These are phyloP conservation scores for Yamadazyma atmosphaerica DNA, from an alignment of 1,139 yeast genomes.

Conservation along the genomic window DNA sequence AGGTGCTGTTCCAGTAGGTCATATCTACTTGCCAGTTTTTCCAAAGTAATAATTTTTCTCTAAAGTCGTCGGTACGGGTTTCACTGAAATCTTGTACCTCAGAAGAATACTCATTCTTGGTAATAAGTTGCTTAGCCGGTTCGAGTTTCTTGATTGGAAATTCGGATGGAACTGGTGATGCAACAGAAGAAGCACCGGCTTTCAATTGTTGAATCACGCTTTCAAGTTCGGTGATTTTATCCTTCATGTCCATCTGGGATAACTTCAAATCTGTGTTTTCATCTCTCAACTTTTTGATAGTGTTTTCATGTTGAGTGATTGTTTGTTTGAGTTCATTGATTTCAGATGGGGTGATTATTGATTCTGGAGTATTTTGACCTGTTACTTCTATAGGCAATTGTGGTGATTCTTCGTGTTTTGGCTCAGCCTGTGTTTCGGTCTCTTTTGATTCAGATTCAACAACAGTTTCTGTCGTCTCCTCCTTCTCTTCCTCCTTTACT, in stretches of 20 bases:
- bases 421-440: background rate
- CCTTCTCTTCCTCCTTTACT: background rate
- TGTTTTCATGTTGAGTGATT: slow-evolving; percentile 33
- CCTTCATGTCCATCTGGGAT: slow-evolving; percentile 48
- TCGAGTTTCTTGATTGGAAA: slow-evolving; percentile 14
- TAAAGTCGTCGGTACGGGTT: slow-evolving; percentile 32
- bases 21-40: slow-evolving; percentile 85
- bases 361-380: slow-evolving; percentile 1
- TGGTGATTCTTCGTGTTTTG: background rate
- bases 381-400: slow-evolving; percentile 8
- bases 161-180: slow-evolving; percentile 6
- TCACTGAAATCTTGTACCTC: slow-evolving; percentile 26
- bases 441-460: slow-evolving; percentile 4
- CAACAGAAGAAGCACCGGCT: slow-evolving; percentile 5
- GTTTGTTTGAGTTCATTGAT: slow-evolving; percentile 25
- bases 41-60: slow-evolving; percentile 59
- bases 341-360: slow-evolving; percentile 18
- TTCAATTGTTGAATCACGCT: slow-evolving; percentile 19
- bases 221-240: slow-evolving; percentile 30
- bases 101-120: slow-evolving; percentile 37
- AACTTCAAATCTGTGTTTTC: slow-evolving; percentile 48
- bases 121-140: slow-evolving; percentile 38
- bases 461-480: slow-evolving; percentile 1
- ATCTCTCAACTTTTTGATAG: slow-evolving; percentile 41
- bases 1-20: slow-evolving; percentile 64